phyloP scores from a whole-genome alignment of 441 rosid genomes.

The Gossypium aridum region DNA sequence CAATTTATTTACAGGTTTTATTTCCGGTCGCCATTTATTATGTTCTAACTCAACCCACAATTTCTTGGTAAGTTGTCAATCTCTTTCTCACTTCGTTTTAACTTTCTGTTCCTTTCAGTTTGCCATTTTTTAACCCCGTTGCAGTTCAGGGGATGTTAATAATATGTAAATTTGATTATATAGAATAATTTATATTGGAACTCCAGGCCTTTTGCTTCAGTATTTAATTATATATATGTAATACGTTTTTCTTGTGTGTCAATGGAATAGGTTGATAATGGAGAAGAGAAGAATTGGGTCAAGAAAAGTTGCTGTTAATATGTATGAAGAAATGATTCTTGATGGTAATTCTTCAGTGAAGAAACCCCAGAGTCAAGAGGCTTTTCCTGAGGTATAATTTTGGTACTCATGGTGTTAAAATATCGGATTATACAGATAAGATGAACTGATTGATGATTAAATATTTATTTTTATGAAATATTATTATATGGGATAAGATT shows the following conservation, averaged over 20 bases:
- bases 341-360: slow-evolving; percentile 26
- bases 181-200: neutral
- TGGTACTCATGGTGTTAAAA: neutral
- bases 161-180: neutral
- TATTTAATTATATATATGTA: neutral
- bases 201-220: neutral
- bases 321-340: slow-evolving; percentile 44
- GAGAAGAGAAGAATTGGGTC: slow-evolving; percentile 47
- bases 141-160: neutral
- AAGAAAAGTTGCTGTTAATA: slow-evolving; percentile 50
- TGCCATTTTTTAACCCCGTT: neutral
- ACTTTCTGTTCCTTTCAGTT: neutral
- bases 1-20: neutral
- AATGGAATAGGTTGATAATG: slow-evolving; percentile 28
- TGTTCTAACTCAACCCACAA: neutral
- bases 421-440: no score
- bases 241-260: neutral
- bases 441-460: no score
- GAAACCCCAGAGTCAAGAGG: slow-evolving; percentile 30
- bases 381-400: slow-evolving; percentile 30
- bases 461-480: no score
- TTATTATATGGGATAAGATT: no score
- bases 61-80: slow-evolving; percentile 3
- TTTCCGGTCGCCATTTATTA: neutral
- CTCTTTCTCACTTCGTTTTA: neutral